Evolutionary conservation across 208 protist species (phyloP), one percentile per base, ranked within the genome.

Genomic region (Trypanosoma platydactyli): DNA sequence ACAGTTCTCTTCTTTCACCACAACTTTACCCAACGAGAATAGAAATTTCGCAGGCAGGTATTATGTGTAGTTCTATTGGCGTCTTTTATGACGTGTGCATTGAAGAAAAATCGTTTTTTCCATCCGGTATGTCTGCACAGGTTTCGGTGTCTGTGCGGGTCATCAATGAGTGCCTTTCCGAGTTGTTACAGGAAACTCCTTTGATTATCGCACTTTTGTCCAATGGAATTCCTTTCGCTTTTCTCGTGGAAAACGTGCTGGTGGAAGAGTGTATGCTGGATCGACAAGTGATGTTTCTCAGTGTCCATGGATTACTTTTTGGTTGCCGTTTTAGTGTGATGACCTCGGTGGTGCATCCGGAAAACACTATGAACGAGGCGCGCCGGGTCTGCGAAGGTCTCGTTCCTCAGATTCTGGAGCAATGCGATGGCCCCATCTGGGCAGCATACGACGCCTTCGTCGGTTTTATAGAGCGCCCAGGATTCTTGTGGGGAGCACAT

Each of bases 371-470:
- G 13, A 22, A 64, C 22, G 66, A 68, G 24, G 68, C 65, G 16
- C 57, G 30, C 9, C 50, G 48, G 6, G 62, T 80, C 59, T 84
- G 73, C 50, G 18, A 72, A 3, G 20, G 35, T 45, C 67, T 89
- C 46, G 35, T 80, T 30, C 68, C 79, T 3, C 61, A 67, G 12
- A 83, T 92, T 58, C 53, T 95, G 33, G 89, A 95, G 67, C 81
- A 91, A 70, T 90, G 84, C 35, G 77, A 91, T 41, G 79, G 76
- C 15, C 78, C 79, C 16, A 48, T 95, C 48, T 95, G 86, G 86
- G 63, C 78, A 20, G 80, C 84, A 27, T 90, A 89, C 61, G 73
- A 76, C 7, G 86, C 84, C 44, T 53, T 95, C 1, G 64, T 89
- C 25, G 89, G 89, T 13, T 83, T 35, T 53, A 49, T 57, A 12